Evolutionary conservation across 176 grass and related monocot genomes (phyloP).

Genomic region (Aegilops umbellulata): DNA sequence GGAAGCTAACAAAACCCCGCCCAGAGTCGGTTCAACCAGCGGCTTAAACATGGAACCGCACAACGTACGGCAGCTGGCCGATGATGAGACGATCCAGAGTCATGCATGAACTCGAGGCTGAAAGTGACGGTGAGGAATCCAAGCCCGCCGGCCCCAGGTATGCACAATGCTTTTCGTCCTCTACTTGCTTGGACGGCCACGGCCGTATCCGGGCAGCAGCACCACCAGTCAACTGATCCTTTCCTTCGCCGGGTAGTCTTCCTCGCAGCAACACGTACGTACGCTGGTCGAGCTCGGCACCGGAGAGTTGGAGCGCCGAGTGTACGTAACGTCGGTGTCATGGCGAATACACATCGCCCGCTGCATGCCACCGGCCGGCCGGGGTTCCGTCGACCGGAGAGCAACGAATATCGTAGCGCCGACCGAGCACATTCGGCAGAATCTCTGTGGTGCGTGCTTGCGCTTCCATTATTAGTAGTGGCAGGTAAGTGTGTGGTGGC

Average conservation of each 20-base stretch:
- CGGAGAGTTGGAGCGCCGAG: not conserved
- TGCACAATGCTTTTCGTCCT: not conserved
- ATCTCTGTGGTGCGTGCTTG: not conserved
- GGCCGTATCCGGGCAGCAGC: not conserved
- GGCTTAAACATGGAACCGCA: not conserved
- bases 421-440: not conserved
- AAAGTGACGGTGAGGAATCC: not conserved
- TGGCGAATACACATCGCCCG: not conserved
- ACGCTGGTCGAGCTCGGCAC: not conserved
- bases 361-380: not conserved
- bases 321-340: slow-evolving; percentile 4
- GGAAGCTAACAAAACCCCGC: not conserved
- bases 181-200: not conserved
- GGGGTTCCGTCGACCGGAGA: not conserved
- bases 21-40: not conserved
- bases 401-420: not conserved
- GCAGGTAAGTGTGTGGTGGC: not conserved
- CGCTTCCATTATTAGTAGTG: not conserved
- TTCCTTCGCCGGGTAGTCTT: not conserved
- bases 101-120: not conserved
- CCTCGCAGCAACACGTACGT: not conserved
- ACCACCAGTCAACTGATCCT: not conserved
- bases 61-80: not conserved
- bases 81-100: no score
- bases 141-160: not conserved